Evolutionary conservation across 352 stramenopile genomes (phyloP), one percentile per base, ranked within the genome.

Genomic region (Peronospora destructor): DNA sequence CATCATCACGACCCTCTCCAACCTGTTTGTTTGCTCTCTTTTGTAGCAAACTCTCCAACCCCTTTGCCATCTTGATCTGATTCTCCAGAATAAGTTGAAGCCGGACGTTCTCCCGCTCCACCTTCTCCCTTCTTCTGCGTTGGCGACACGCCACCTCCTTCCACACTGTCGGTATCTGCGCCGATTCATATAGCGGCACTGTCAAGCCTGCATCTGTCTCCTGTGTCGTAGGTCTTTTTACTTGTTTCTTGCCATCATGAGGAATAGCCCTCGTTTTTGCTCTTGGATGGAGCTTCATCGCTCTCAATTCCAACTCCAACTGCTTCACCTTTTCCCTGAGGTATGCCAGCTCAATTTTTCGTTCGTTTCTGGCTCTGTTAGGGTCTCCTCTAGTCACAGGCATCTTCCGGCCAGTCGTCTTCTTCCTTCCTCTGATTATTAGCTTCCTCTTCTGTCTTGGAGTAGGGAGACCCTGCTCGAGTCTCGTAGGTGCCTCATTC

Each of bases 341-440:
- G 50, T 85, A 91, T 0, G 61, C 59, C 11, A 81, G 65, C 19
- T 91, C 80, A 17, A 89, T 77, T 44, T 89, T 89, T 4, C 62
- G 42, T 40, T 71, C 62, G 32, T 71, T 67, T 11, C 62, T 44
- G 28, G 62, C 62, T 45, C 53, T 35, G 14, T 71, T 71, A 0
- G 62, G 59, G 48, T 71, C 59, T 42, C 61, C 56, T 49, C 66
- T 66, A 4, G 63, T 71, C 39, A 68, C 54, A 35, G 57, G 58
- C 50, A 68, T 76, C 36, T 66, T 67, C n/a, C 67, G 65, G 2
- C 64, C 64, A 7, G 44, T 39, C n/a, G 62, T 62, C 53, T 73
- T 77, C 41, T 76, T 73, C 33, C 43, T 59, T 12, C 48, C 39
- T 41, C 49, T 47, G 1, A 35, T 11, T 8, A 30, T 19, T 6